A percentile compares a stretch with the other conserved stretches of the same genome.
phyloP scores from a whole-genome alignment of 148 eudicot species.

The Tetragonia tetragonoides region DNA sequence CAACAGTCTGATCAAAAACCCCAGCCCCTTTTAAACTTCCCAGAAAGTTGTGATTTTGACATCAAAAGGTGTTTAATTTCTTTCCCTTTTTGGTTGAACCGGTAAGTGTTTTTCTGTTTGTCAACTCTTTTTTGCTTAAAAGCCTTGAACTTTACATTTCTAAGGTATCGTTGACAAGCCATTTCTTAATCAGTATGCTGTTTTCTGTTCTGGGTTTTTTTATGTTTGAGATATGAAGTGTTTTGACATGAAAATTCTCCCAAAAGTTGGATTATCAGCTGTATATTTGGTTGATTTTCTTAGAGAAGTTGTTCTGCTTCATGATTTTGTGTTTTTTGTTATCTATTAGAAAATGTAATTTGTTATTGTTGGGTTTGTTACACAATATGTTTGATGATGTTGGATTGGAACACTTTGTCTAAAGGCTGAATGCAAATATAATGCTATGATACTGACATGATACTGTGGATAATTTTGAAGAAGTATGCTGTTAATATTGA shows the following conservation, averaged over 20 bases:
- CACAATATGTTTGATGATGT: neutral
- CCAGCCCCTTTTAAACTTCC: constrained; percentile 6
- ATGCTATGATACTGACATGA: neutral
- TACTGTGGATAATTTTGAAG: neutral
- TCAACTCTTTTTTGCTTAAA: constrained; percentile 25
- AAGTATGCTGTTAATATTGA: neutral
- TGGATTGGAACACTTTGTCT: neutral
- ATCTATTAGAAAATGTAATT: neutral
- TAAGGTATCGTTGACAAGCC: constrained; percentile 26
- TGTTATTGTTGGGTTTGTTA: neutral
- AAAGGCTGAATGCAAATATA: neutral
- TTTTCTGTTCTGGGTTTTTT: constrained; percentile 16
- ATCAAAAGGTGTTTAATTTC: neutral
- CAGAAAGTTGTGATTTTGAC: constrained; percentile 29
- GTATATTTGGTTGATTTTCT: constrained; percentile 5
- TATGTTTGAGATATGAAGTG: neutral
- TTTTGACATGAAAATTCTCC: neutral
- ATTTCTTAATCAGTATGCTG: neutral
- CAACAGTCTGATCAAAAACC: constrained; percentile 19
- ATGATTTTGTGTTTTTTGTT: neutral
- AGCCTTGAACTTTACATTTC: neutral
- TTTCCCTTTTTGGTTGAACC: constrained; percentile 17
- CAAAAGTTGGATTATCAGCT: neutral
- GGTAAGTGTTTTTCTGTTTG: constrained; percentile 25
- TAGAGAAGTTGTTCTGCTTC: neutral